phyloP scores from a whole-genome alignment of 2,329 filamentous ascomycete species.

The Fusarium multiceps region DNA sequence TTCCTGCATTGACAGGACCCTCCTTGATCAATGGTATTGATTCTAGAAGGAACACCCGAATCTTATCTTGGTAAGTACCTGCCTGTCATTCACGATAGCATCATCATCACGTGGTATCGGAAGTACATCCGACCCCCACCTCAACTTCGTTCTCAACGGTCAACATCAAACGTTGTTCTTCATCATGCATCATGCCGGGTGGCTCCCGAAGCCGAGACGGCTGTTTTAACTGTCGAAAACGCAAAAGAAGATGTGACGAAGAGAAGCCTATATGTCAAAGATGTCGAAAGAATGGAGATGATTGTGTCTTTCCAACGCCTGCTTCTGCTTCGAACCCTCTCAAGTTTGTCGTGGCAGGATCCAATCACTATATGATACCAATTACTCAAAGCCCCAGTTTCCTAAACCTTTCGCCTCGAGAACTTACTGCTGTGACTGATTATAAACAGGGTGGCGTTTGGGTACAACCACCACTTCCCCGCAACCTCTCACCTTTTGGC shows the following conservation, averaged over 20 bases:
- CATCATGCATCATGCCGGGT: conserved; percentile 36
- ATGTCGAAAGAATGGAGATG: conserved; percentile 25
- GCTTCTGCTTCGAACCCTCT: conserved; percentile 36
- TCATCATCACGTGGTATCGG: conserved; percentile 22
- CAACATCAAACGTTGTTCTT: neutral
- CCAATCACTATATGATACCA: conserved; percentile 31
- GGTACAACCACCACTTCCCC: neutral
- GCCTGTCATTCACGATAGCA: neutral
- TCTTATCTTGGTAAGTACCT: neutral
- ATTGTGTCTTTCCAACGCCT: conserved; percentile 35
- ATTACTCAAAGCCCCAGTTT: conserved; percentile 17
- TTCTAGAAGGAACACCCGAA: neutral
- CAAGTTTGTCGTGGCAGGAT: conserved; percentile 37
- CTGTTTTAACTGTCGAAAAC: conserved; percentile 61
- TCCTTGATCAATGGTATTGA: neutral
- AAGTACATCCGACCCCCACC: conserved; percentile 12
- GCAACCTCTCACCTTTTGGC: conserved; percentile 24
- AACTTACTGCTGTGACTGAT: conserved; percentile 20
- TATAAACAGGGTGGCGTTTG: neutral
- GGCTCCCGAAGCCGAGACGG: conserved; percentile 42
- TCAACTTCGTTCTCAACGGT: neutral
- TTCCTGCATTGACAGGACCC: neutral
- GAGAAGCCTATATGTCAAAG: conserved; percentile 34
- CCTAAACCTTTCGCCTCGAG: conserved; percentile 33
- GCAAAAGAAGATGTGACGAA: conserved; percentile 61